Conservation (phyloP, 2,329 filamentous ascomycete species). For the Scleromitrula shiraiana region DNA sequence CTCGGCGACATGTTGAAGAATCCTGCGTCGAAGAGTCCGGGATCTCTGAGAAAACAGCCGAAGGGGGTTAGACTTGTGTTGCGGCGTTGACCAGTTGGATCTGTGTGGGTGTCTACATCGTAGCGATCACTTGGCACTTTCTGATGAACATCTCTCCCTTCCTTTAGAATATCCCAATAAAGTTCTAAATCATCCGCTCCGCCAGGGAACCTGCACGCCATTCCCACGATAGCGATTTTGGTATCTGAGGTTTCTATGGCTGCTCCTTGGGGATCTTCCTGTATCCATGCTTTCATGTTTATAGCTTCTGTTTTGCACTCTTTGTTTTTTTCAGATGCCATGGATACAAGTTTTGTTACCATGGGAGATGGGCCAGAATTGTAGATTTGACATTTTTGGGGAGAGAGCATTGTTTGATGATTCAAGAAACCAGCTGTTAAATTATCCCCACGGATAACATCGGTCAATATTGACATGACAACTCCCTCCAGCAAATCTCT, state of each 20-base stretch:
- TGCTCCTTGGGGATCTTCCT: not conserved
- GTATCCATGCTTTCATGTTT: not conserved
- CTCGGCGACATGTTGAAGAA: constrained; percentile 52
- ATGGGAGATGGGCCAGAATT: not conserved
- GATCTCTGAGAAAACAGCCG: constrained; percentile 61
- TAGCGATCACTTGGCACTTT: constrained; percentile 56
- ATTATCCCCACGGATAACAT: constrained; percentile 21
- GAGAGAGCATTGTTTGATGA: not conserved
- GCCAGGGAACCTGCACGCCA: constrained; percentile 65
- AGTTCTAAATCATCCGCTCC: constrained; percentile 56
- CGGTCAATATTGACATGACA: constrained; percentile 28
- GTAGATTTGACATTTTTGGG: not conserved
- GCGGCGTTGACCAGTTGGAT: constrained; percentile 61
- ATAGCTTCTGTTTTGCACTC: not conserved
- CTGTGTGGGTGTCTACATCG: constrained; percentile 60
- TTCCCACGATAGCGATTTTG: constrained; percentile 78
- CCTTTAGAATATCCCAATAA: constrained; percentile 68
- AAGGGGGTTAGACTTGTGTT: constrained; percentile 69
- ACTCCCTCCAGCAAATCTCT: constrained; percentile 23
- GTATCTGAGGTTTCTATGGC: constrained; percentile 34
- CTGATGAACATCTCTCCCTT: constrained; percentile 63
- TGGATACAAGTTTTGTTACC: not conserved
- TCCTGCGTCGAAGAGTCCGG: constrained; percentile 64
- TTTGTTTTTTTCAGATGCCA: not conserved
- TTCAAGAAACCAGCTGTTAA: not conserved